These are phyloP conservation scores for Letharia lupina DNA, from an alignment of 495 filamentous ascomycete species.

Conservation along the genomic window DNA sequence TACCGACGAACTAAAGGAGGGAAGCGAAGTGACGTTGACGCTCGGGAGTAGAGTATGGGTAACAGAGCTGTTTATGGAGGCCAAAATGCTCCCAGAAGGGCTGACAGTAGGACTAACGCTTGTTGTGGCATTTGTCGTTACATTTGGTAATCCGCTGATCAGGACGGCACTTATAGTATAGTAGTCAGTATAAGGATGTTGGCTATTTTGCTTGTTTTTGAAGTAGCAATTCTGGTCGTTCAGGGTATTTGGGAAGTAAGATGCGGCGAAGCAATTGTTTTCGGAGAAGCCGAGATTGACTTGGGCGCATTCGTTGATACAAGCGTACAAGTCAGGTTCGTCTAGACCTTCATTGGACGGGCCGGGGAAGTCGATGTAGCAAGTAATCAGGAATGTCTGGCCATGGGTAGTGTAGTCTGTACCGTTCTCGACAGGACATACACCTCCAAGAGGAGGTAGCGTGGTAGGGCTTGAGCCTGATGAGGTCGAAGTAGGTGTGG, in stretches of 20 bases:
- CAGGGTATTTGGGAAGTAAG: slow-evolving; percentile 8
- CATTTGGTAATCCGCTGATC: not conserved
- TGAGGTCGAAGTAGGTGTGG: not conserved
- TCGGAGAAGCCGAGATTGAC: slow-evolving; percentile 20
- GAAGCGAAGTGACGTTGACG: not conserved
- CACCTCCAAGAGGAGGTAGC: slow-evolving; percentile 1
- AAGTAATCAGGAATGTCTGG: slow-evolving; percentile 15
- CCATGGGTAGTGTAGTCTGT: slow-evolving; percentile 10
- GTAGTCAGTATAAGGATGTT: not conserved
- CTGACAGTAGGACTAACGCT: not conserved
- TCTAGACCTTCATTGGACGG: slow-evolving; percentile 10
- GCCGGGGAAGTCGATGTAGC: slow-evolving; percentile 15
- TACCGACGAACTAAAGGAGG: not conserved
- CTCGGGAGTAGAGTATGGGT: not conserved
- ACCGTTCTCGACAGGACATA: slow-evolving; percentile 16
- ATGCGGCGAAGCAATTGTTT: slow-evolving; percentile 10
- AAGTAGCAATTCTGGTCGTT: slow-evolving; percentile 13
- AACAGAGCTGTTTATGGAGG: not conserved
- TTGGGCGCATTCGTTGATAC: slow-evolving; percentile 13
- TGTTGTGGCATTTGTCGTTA: slow-evolving; percentile 2
- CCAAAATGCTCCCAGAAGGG: not conserved
- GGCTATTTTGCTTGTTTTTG: not conserved
- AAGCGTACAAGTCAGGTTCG: slow-evolving; percentile 12
- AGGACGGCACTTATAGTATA: slow-evolving; percentile 12
- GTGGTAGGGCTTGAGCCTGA: not conserved